Evolutionary conservation across 2,329 filamentous ascomycete genomes (phyloP).

Genomic region (Colletotrichum somersetense): DNA sequence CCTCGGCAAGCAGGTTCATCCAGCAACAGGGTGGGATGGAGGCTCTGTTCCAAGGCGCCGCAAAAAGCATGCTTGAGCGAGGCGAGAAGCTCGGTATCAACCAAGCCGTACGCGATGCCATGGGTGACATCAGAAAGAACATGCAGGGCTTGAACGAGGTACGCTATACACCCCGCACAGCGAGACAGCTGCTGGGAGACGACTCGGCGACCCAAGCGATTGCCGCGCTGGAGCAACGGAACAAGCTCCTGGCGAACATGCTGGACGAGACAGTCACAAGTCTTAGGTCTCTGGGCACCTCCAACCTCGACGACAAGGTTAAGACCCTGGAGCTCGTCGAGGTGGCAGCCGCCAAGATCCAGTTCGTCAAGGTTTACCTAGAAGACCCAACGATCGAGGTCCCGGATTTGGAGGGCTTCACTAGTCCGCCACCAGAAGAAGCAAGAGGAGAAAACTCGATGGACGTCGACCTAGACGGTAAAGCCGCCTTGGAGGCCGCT

Average conservation of each 20-base stretch:
- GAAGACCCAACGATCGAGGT: slow-evolving; percentile 69
- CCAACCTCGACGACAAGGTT: slow-evolving; percentile 61
- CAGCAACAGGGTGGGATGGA: slow-evolving; percentile 73
- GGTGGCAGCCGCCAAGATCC: slow-evolving; percentile 71
- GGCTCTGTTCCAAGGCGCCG: slow-evolving; percentile 79
- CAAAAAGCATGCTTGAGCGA: slow-evolving; percentile 78
- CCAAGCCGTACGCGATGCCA: slow-evolving; percentile 82
- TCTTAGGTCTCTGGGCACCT: slow-evolving; percentile 71
- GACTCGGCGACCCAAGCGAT: slow-evolving; percentile 54
- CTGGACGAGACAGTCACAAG: slow-evolving; percentile 75
- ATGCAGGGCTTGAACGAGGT: slow-evolving; percentile 75
- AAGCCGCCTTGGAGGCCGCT: neutral
- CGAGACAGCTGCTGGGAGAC: slow-evolving; percentile 53
- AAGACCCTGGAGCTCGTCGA: slow-evolving; percentile 68
- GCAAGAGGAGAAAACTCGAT: slow-evolving; percentile 23
- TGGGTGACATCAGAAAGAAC: slow-evolving; percentile 83
- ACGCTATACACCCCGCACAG: slow-evolving; percentile 57
- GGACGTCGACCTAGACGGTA: slow-evolving; percentile 30
- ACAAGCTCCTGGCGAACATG: slow-evolving; percentile 75
- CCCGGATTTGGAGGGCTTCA: slow-evolving; percentile 48
- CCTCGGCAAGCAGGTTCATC: slow-evolving; percentile 63
- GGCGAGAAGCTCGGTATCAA: slow-evolving; percentile 85
- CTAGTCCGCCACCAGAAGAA: slow-evolving; percentile 22
- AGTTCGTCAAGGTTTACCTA: slow-evolving; percentile 73
- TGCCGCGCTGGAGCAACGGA: slow-evolving; percentile 71